Percentiles rank a stretch among this genome's conserved stretches.
Evolutionary conservation across 345 rosid genomes (phyloP).

Genomic region (Aquilaria sinensis): DNA sequence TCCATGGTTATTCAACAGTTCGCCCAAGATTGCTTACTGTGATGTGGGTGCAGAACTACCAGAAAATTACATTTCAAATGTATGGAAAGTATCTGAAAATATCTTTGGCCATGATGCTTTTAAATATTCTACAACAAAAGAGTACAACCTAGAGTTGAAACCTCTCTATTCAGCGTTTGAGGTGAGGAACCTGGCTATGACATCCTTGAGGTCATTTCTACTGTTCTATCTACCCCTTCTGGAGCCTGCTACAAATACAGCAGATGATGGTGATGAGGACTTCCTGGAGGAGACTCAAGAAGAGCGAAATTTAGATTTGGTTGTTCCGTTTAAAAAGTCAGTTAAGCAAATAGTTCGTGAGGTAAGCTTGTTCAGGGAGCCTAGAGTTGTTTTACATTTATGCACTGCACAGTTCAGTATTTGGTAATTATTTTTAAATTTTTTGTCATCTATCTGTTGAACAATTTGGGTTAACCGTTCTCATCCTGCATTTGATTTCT

Average conservation of each 20-base stretch:
- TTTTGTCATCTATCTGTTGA: neutral
- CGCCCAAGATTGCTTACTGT: conserved; percentile 70
- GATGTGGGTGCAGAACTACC: conserved; percentile 70
- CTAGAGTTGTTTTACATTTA: no score
- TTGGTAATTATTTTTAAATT: neutral
- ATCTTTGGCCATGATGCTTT: conserved; percentile 37
- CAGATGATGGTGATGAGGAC: conserved; percentile 72
- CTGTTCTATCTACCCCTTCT: conserved; percentile 82
- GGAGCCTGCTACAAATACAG: conserved; percentile 56
- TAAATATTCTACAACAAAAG: conserved; percentile 46
- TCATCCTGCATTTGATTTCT: no score
- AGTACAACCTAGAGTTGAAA: conserved; percentile 65
- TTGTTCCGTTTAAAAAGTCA: conserved; percentile 80
- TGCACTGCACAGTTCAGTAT: no score
- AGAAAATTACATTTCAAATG: conserved; percentile 45
- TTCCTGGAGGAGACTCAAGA: conserved; percentile 48
- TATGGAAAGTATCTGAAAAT: conserved; percentile 33
- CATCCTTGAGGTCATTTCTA: conserved; percentile 80
- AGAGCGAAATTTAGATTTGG: conserved; percentile 48
- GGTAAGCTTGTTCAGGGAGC: conserved; percentile 54
- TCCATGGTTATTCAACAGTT: conserved; percentile 25
- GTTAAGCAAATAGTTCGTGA: conserved; percentile 84
- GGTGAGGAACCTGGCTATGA: conserved; percentile 64
- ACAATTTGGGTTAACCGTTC: neutral
- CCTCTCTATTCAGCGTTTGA: conserved; percentile 87